Evolutionary conservation across 805 yeast species (phyloP), one percentile per base, ranked within the genome.

Genomic region (Saturnispora galanensis): DNA sequence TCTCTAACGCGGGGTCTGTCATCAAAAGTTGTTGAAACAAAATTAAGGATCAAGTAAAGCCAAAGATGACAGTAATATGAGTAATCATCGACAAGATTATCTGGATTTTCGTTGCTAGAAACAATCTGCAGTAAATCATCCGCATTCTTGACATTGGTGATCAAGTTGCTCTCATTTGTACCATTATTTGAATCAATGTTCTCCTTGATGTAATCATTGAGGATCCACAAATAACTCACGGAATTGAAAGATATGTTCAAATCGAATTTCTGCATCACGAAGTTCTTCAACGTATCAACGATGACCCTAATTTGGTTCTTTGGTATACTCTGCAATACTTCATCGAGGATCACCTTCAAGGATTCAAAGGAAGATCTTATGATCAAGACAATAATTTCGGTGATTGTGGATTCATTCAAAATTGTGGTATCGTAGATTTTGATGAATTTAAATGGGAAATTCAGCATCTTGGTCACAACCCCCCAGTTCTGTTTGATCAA

Each of bases 231-330:
- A 52, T 88, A 84, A 52, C 96, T 85, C 8, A 88, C 84, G 0
- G 96, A 81, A 40, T 95, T 85, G 58, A 90, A 88, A 0, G 97
- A 85, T 16, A 87, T 84, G 59, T 90, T 90, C 51, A 90, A 61
- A 52, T 90, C 96, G 50, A 67, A 69, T 1, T 61, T 64, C 55
- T 93, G 97, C 2, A 71, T 63, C 31, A 86, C 80, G 61, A 86
- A 90, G 49, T 77, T 74, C 53, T 71, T 74, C 32, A 90, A 66
- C 1, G 89, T 77, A 50, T 85, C 87, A 47, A 88, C 77, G 35
- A 89, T 71, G 2, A 71, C 68, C 47, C 72, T 74, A 32, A 85
- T 68, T 45, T 81, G 81, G n/a, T 67, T 64, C 31, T 71, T 61
- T 0, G 97, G 95, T 10, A 93, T 66, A 3, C 79, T 68, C 34